Evolutionary conservation across 441 rosid genomes (phyloP).

Genomic region (Adansonia madagascariensis): DNA sequence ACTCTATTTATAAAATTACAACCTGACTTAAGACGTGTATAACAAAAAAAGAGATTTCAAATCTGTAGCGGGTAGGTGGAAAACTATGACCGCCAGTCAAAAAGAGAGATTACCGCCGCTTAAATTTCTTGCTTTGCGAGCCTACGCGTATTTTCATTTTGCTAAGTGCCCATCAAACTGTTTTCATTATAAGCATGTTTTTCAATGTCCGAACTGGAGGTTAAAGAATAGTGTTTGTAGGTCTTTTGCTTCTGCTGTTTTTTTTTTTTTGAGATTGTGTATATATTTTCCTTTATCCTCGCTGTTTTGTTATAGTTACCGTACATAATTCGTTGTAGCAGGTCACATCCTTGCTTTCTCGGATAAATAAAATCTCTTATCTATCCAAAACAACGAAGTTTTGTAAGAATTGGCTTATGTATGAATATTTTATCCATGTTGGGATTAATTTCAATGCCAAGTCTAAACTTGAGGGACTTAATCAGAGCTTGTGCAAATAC

Average conservation of each 20-base stretch:
- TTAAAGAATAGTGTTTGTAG: not conserved
- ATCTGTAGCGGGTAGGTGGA: not conserved
- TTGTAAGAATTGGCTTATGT: too few species aligned
- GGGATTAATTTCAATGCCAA: not conserved
- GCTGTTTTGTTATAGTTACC: too few species aligned
- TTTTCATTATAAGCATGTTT: not conserved
- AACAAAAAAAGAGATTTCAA: not conserved
- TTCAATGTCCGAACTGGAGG: not conserved
- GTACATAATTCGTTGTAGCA: too few species aligned
- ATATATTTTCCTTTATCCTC: too few species aligned
- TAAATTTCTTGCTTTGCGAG: constrained; percentile 13
- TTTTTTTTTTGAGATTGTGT: too few species aligned
- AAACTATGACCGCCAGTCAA: not conserved
- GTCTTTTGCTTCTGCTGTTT: not conserved
- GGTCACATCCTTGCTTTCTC: too few species aligned
- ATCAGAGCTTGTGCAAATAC: not conserved
- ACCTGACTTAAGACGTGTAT: too few species aligned
- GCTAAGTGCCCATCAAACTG: not conserved
- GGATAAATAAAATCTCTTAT: too few species aligned
- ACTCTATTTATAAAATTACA: too few species aligned
- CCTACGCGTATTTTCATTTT: not conserved
- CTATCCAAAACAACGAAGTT: too few species aligned
- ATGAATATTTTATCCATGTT: not conserved
- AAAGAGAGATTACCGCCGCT: not conserved
- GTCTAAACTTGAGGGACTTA: not conserved